Base-by-base conservation (phyloP, 768 basidiomycete species). In the Suillus decipiens region DNA sequence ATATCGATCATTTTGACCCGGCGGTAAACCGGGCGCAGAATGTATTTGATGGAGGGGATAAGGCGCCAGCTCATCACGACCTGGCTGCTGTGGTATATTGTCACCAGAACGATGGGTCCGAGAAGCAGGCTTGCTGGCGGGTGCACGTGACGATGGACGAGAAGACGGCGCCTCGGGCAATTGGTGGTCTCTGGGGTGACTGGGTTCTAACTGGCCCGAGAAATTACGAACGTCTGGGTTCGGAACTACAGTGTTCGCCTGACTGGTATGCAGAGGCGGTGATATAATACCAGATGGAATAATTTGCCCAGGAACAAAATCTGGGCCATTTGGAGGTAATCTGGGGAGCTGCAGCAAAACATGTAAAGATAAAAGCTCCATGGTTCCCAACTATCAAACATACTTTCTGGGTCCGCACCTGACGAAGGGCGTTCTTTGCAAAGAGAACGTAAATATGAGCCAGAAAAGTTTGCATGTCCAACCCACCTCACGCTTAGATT, bases 291-390 rank as follows among this genome's bases (percentile, higher is more conserved):
- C 61, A 61, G 42, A 39, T 14, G 84, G 34, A 86, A 76, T 10
- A 42, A 87, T 75, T 72, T 87, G 84, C 14, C 86, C 86, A 15
- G 86, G 86, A 7, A 77, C 73, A 24, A 87, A 76, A 62, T 82
- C 50, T 31, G 50, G 28, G 17, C 28, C 41, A 31, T 54, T 1
- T 15, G 39, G 61, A 17, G 64, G 64, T 5, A 50, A 33, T 19
- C 33, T 58, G 36, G 58, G 22, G 48, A 50, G n/a, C 48, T 65
- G 60, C 72, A 72, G 51, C 22, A 61, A 37, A 42, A 24, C 11
- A 10, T 31, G 56, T 72, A 50, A 70, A 64, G 61, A 67, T 39
- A 50, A 3, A 50, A 43, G 47, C 43, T 6, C 31, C 12, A 59
- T 37, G 59, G 3, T 47, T n/a, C 39, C 15, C 15, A 54, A 51